These are phyloP conservation scores for Coffea canephora DNA, from an alignment of 257 asterid species.

Conservation along the genomic window DNA sequence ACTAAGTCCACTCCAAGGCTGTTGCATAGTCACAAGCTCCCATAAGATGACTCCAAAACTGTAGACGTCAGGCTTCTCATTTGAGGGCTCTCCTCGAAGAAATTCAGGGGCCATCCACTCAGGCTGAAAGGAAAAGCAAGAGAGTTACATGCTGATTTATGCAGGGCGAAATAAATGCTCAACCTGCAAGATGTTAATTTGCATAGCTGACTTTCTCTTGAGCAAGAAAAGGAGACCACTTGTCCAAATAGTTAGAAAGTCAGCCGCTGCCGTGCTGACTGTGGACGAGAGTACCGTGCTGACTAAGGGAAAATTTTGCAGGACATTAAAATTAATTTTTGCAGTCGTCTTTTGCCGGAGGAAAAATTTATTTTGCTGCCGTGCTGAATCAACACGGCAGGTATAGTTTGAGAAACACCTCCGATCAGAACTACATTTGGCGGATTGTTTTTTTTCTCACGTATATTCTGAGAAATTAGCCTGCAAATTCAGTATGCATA, in stretches of 20 bases:
- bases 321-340: no score
- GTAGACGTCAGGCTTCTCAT: conserved; percentile 91
- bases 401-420: no score
- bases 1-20: conserved; percentile 92
- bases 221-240: conserved; percentile 1
- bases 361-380: no score
- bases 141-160: conserved; percentile 34
- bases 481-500: no score
- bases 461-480: no score
- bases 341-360: no score
- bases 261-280: no score
- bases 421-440: no score
- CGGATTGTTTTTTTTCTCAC: no score
- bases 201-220: conserved; percentile 9
- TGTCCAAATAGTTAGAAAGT: not conserved
- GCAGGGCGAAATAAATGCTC: conserved; percentile 19
- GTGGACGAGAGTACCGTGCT: no score
- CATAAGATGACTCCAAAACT: conserved; percentile 92
- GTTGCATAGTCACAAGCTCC: conserved; percentile 94
- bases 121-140: conserved; percentile 67
- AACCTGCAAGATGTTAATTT: conserved; percentile 27
- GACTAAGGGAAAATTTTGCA: no score
- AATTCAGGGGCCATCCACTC: conserved; percentile 99
- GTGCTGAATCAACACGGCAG: no score
- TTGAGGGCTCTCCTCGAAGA: conserved; percentile 96